Percentiles rank a stretch among this genome's conserved stretches.
Conservation (phyloP, 2,329 filamentous ascomycete species). For the Chaetomium sp. region DNA sequence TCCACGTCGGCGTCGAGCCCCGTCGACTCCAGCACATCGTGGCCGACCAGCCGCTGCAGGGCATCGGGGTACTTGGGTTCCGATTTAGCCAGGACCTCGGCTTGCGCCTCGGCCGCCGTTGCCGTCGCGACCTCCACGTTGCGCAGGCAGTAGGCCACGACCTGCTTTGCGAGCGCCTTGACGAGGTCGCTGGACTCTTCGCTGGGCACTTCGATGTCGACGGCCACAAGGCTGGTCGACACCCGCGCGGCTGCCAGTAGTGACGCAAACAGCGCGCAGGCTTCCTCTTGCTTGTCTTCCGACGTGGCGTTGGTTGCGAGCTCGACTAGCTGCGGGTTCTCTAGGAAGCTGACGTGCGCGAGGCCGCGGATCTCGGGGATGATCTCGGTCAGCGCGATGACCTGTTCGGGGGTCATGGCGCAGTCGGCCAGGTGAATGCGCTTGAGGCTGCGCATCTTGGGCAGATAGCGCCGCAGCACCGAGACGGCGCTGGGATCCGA, state of each 20-base stretch:
- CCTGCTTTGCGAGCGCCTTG: constrained; percentile 84
- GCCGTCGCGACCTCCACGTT: constrained; percentile 67
- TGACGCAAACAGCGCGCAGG: constrained; percentile 87
- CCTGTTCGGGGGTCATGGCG: constrained; percentile 76
- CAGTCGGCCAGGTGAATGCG: constrained; percentile 83
- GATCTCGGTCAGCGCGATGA: constrained; percentile 84
- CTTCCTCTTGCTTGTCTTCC: constrained; percentile 81
- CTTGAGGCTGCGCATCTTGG: constrained; percentile 69
- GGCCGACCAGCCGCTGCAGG: constrained; percentile 77
- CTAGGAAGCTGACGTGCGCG: constrained; percentile 79
- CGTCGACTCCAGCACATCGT: constrained; percentile 46
- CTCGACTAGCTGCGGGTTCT: constrained; percentile 66
- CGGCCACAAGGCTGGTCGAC: constrained; percentile 74
- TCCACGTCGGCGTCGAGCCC: constrained; percentile 55
- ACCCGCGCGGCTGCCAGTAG: constrained; percentile 81
- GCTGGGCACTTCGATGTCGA: constrained; percentile 85
- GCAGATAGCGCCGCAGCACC: constrained; percentile 72
- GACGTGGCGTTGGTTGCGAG: constrained; percentile 71
- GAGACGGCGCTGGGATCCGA: constrained; percentile 65
- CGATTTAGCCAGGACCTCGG: constrained; percentile 24
- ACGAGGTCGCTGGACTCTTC: constrained; percentile 81
- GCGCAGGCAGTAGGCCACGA: constrained; percentile 87
- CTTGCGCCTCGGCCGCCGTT: constrained; percentile 27
- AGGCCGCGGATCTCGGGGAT: constrained; percentile 75
- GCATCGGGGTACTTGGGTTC: constrained; percentile 64